phyloP scores from a whole-genome alignment of 129 eudicot species.

The Cynara cardunculus region DNA sequence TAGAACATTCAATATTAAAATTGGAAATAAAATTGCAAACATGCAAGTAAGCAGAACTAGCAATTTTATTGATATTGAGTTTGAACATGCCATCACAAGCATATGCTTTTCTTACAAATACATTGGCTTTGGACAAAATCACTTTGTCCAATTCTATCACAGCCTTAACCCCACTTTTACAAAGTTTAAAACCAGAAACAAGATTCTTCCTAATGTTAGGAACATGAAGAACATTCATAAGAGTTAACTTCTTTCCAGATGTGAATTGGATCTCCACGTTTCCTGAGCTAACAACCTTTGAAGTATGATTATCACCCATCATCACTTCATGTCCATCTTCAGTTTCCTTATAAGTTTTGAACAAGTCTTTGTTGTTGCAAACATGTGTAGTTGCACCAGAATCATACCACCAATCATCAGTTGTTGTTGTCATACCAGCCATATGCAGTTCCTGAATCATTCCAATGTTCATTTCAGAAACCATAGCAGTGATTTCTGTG shows the following conservation, averaged over 20 bases:
- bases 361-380: neutral
- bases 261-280: conserved; percentile 1
- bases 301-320: neutral
- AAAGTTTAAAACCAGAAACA: neutral
- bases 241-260: neutral
- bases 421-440: too few species aligned
- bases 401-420: conserved; percentile 17
- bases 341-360: neutral
- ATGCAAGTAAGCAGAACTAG: neutral
- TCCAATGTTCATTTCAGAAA: neutral
- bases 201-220: neutral
- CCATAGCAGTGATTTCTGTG: neutral
- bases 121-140: neutral
- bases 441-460: conserved; percentile 6
- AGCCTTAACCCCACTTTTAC: neutral
- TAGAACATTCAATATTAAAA: too few species aligned
- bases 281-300: neutral
- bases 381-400: conserved; percentile 19
- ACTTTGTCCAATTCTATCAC: conserved; percentile 2
- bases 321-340: neutral
- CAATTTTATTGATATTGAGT: neutral
- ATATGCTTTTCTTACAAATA: conserved; percentile 8
- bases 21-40: too few species aligned
- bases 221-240: conserved; percentile 12
- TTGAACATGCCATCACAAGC: conserved; percentile 17